Evolutionary conservation across 2,329 filamentous ascomycete species (phyloP), one percentile per base, ranked within the genome.

Genomic region (Apiospora koreana): DNA sequence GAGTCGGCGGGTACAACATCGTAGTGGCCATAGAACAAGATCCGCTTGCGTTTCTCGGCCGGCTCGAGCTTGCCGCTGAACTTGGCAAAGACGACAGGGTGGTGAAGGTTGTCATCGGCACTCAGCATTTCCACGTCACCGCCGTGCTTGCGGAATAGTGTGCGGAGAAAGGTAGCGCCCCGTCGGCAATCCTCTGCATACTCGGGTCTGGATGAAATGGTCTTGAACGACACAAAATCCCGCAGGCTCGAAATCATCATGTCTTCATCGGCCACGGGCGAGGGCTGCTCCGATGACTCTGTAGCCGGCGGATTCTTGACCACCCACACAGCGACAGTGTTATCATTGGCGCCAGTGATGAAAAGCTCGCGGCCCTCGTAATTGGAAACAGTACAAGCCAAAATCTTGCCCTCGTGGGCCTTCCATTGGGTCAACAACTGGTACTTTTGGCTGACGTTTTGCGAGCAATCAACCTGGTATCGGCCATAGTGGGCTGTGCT

Each of bases 11-110:
- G 89, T 3, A 99, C 96, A 2, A 99, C 95, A 78, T 99, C 96
- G 83, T 99, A 99, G 79, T 99, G 96, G 0, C 97, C 96, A 77
- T 99, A 99, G 79, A 99, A 99, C 0, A 99, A 84, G 10, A 98
- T 93, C 41, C 94, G 94, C 82, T 96, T 97, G 23, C 93, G 88
- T 35, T 89, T 85, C 35, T 88, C 86, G 0, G 88, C 83, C 0
- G 90, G 88, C 14, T 89, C 86, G 71, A 87, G 89, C 80, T 91
- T 96, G 4, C 92, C 94, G 62, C 89, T 89, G 79, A 99, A 99
- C 71, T 92, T 93, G 50, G 96, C 96, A 74, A 93, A 92, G 0
- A 99, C 94, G n/a, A 99, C 92, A 0, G 96, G 96, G 77, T 98
- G 98, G 75, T 93, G 92, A 16, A 80, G 76, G 41, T 87, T 86